Base-by-base conservation (phyloP, 2,329 filamentous ascomycete species). In the Penicillium sp. region DNA sequence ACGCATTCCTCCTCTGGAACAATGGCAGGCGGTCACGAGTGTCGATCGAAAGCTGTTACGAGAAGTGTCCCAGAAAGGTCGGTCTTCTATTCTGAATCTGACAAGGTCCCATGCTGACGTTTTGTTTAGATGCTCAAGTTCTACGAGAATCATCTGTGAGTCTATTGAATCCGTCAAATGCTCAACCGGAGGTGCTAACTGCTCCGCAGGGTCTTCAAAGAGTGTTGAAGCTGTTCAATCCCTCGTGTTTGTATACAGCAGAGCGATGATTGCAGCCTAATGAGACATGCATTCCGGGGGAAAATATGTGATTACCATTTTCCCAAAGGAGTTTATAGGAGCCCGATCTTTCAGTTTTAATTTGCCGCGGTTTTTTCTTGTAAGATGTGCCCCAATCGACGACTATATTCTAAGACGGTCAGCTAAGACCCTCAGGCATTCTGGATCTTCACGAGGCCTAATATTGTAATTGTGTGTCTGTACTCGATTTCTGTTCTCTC, bases 121-220 rank as follows among this genome's bases (percentile, higher is more conserved):
- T 1, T 13, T 39, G 8, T 13, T 40, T 47, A 76, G 69, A 78
- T 79, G 75, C 70, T 79, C 10, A 64, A 71, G 51, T 79, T 79
- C 48, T 79, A 79, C 52, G 76, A 79, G 61, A 61, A 66, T 35
- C 75, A 79, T 60, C 63, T 79, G 73, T 77, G 68, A 68, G 73
- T 64, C 25, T 24, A 42, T 35, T 5, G 14, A 42, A 24, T 11
- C 3, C 11, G n/a, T 4, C 18, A 2, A 24, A 27, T 13, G 18
- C 14, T 22, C 16, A 14, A n/a, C 18, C 35, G 11, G 9, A 9
- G 2, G 22, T 44, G 20, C 60, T 64, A 56, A 67, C 43, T 50
- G 47, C 38, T 46, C 47, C 51, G 6, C 35, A 70, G 71, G 44
- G 69, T 72, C 31, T 73, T 73, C 50, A 72, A 69, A 48, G 68